These are phyloP conservation scores for Botryobasidium botryosum DNA, from an alignment of 768 basidiomycete species.

Conservation along the genomic window DNA sequence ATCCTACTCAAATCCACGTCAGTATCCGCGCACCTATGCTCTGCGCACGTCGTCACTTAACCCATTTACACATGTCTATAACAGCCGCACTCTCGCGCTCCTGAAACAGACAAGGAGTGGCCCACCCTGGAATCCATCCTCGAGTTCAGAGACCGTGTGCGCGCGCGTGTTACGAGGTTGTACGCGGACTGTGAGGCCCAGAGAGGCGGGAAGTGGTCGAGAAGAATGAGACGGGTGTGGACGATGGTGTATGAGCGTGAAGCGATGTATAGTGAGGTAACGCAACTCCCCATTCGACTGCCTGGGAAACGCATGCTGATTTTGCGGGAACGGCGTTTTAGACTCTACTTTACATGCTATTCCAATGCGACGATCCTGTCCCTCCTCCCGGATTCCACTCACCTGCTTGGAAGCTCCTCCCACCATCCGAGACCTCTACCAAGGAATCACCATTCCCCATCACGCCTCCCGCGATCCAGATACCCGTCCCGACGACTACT, in stretches of 20 bases:
- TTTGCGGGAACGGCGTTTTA: constrained; percentile 34
- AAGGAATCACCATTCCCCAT: constrained; percentile 23
- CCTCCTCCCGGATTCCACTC: constrained; percentile 67
- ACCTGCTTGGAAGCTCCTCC: constrained; percentile 50
- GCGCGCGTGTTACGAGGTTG: constrained; percentile 48
- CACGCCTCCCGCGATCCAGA: constrained; percentile 14
- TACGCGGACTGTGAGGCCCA: constrained; percentile 36
- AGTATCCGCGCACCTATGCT: constrained; percentile 15
- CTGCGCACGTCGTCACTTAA: constrained; percentile 1
- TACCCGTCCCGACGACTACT: constrained; percentile 38
- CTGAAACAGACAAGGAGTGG: constrained; percentile 69
- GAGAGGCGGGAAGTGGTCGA: constrained; percentile 20
- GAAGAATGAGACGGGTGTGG: constrained; percentile 52
- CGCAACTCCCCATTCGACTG: constrained; percentile 20
- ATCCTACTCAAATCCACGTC: constrained; percentile 75
- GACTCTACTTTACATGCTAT: constrained; percentile 88
- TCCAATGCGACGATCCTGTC: constrained; percentile 62
- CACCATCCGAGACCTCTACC: constrained; percentile 24
- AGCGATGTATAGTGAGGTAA: constrained; percentile 69
- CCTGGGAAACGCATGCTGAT: neutral
- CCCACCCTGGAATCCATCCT: constrained; percentile 54
- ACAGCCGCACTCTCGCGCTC: constrained; percentile 82
- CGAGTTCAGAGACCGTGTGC: constrained; percentile 60
- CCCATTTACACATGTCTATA: neutral
- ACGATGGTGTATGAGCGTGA: constrained; percentile 88